These are phyloP conservation scores for Melanomma pulvis-pyrius DNA, from an alignment of 495 filamentous ascomycete species.

Conservation along the genomic window DNA sequence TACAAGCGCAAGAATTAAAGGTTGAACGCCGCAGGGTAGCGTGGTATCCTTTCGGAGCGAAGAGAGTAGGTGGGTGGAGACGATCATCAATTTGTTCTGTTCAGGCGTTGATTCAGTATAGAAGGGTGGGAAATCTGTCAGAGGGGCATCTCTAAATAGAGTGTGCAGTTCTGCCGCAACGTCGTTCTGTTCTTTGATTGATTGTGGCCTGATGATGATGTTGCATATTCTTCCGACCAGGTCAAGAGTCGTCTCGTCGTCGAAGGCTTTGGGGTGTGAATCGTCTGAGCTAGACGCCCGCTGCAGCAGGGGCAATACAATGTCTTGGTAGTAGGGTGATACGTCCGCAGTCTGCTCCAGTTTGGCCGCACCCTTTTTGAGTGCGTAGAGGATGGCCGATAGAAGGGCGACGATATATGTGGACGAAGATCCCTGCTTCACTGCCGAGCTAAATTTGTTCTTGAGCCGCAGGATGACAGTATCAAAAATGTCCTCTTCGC, in stretches of 20 bases:
- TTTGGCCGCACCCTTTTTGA: conserved; percentile 55
- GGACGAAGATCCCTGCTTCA: conserved; percentile 58
- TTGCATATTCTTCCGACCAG: conserved; percentile 66
- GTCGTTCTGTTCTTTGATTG: conserved; percentile 56
- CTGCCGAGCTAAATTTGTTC: conserved; percentile 63
- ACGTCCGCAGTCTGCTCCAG: conserved; percentile 54
- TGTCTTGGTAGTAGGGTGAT: conserved; percentile 62
- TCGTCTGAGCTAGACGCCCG: conserved; percentile 21
- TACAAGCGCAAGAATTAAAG: conserved; percentile 43
- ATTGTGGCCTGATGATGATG: conserved; percentile 60
- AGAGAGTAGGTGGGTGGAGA: conserved; percentile 65
- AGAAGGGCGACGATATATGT: conserved; percentile 64
- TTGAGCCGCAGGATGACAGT: conserved; percentile 68
- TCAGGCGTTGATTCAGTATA: conserved; percentile 8
- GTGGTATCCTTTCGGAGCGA: conserved; percentile 55
- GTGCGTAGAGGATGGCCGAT: conserved; percentile 65
- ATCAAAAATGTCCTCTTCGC: conserved; percentile 67
- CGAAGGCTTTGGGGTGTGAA: conserved; percentile 47
- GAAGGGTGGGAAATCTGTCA: conserved; percentile 32
- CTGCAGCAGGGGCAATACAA: conserved; percentile 53
- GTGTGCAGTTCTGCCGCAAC: conserved; percentile 61
- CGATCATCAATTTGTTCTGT: conserved; percentile 48
- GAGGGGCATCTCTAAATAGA: conserved; percentile 50
- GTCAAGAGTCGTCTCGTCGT: conserved; percentile 56
- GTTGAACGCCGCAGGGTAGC: conserved; percentile 28